A percentile compares a stretch with the other conserved stretches of the same genome.
Evolutionary conservation across 371 early-diverging fungal species (phyloP).

Genomic region (Parasitella parasitica): DNA sequence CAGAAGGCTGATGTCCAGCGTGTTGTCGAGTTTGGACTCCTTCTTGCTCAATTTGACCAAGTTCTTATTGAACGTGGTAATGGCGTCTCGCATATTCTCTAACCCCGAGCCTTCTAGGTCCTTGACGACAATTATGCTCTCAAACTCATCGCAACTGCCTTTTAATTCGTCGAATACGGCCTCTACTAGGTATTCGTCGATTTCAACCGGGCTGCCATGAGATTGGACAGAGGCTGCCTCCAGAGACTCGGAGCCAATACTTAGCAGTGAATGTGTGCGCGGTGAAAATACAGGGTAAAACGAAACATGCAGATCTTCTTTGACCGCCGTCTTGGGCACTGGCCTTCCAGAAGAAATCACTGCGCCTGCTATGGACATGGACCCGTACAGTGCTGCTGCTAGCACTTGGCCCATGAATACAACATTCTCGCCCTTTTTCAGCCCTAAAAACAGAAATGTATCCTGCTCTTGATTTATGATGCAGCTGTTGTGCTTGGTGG

Average conservation of each 20-base stretch:
- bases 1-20: constrained; percentile 14
- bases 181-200: constrained; percentile 11
- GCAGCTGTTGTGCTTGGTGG: constrained; percentile 14
- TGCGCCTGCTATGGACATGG: constrained; percentile 41
- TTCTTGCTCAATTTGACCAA: constrained; percentile 11
- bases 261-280: constrained; percentile 57
- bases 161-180: constrained; percentile 18
- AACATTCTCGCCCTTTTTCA: constrained; percentile 31
- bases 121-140: constrained; percentile 19
- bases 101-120: constrained; percentile 8
- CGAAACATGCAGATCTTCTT: constrained; percentile 16
- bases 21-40: neutral
- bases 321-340: neutral
- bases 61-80: constrained; percentile 8
- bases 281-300: constrained; percentile 60
- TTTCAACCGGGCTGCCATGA: neutral
- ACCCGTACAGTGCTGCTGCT: constrained; percentile 45
- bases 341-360: constrained; percentile 14
- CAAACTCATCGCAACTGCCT: constrained; percentile 1
- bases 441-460: constrained; percentile 21
- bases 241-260: constrained; percentile 37
- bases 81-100: constrained; percentile 8
- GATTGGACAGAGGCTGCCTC: constrained; percentile 1
- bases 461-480: constrained; percentile 21
- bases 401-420: constrained; percentile 54